Base-by-base conservation (phyloP, 2,329 filamentous ascomycete species). In the Ustulina deusta region DNA sequence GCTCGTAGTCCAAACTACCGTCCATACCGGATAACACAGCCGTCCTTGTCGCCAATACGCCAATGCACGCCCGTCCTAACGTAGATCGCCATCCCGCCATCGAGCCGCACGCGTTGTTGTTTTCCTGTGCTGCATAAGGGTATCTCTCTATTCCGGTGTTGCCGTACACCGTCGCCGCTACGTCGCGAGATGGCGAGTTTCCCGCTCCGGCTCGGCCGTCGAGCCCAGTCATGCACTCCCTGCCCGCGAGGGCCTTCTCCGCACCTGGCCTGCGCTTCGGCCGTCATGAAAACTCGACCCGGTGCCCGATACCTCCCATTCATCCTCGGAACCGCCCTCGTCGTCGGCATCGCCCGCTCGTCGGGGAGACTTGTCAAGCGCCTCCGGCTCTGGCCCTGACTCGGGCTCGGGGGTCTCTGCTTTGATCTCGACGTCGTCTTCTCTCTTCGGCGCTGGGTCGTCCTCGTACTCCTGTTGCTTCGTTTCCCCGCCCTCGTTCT, bases 271-370 rank as follows among this genome's bases (percentile, higher is more conserved):
- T 1, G 65, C 66, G 3, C 36, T 46, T 68, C 38, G 1, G 3
- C 68, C 44, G 9, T 68, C 65, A 40, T 67, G 51, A 22, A 71
- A 75, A 22, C 74, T 67, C 11, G 71, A 69, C 1, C 73, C 71
- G 6, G 63, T 55, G 2, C 69, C 71, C 29, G 68, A 55, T n/a
- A 67, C 72, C 55, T 54, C 69, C 70, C 65, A 71, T 10, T 52
- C 65, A 32, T 76, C 72, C 1, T 74, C 73, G 1, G 61, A 73
- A 15, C 74, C 75, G 17, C 73, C 74, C 56, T 76, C 76, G 11
- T 77, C 75, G n/a, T 77, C 75, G 6, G 73, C 74, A 59, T 74
- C 73, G 6, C 61, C 72, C 0, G 15, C 56, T 7, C 66, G 67
- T 6, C 58, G 69, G 6, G 69, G 69, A 5, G 55, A 42, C 27